Base-by-base conservation (phyloP, 129 eudicot species). In the Centella asiatica region DNA sequence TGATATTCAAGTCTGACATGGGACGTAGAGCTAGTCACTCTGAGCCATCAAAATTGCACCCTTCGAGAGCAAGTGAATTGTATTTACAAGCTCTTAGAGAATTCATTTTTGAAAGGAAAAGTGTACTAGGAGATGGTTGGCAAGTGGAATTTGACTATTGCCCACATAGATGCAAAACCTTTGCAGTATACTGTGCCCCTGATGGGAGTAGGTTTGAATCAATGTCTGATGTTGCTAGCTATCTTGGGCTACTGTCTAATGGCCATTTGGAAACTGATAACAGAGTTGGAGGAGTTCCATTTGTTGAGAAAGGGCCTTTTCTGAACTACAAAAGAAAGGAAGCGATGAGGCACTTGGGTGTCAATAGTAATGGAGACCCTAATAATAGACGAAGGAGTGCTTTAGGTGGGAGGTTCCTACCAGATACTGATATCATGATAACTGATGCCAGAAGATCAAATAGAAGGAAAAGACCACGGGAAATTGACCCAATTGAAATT, bases 121-220 rank as follows among this genome's bases (percentile, higher is more conserved):
- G 95, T 42, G 45, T 73, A 28, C 26, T 85, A 45, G 81, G 72
- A 60, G 85, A 82, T 54, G 95, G 90, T 64, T 89, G 97, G 97
- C 67, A n/a, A 68, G 97, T 85, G 39, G 86, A 89, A 66, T 89
- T 89, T 69, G 77, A 70, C 39, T 83, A 56, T 45, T 77, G 81
- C 5, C 59, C 69, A 45, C 74, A 45, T 42, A 69, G 62, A 20
- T 63, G 71, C 57, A 80, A 82, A 47, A 75, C 73, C 24, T 78
- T 51, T 79, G 76, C 90, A 25, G 65, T 82, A 59, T 89, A 80
- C 58, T 63, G 77, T 70, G 78, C 90, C 12, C 97, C 95, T 28
- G 85, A 85, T 71, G 97, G 90, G 40, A 82, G 77, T 23, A 80
- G 65, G 66, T 75, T 80, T 61, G 75, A 78, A 29, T 82, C 95